phyloP scores from a whole-genome alignment of 139 green algal genomes.

The Nannochloris sp. region DNA sequence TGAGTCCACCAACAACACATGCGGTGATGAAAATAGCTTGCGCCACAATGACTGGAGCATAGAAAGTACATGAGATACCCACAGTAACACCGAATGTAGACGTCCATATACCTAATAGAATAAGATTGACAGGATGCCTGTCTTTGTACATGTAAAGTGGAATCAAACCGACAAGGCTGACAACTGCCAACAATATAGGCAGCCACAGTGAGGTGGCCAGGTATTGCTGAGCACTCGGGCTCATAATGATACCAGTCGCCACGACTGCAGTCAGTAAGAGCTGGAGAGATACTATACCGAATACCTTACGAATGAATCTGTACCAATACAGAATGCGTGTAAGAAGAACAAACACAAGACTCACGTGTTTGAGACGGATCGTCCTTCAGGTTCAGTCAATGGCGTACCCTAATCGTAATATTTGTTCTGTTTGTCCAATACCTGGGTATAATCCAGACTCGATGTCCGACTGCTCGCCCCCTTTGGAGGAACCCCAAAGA shows the following conservation, averaged over 20 bases:
- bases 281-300: slow-evolving; percentile 46
- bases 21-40: slow-evolving; percentile 27
- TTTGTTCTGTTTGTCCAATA: slow-evolving; percentile 27
- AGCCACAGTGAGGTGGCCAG: slow-evolving; percentile 15
- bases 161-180: slow-evolving; percentile 1
- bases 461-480: too few species aligned
- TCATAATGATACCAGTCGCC: slow-evolving; percentile 26
- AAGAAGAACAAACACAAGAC: not conserved
- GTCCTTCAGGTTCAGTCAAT: not conserved
- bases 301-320: slow-evolving; percentile 53
- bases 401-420: slow-evolving; percentile 33
- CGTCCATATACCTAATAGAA: slow-evolving; percentile 40
- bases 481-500: too few species aligned
- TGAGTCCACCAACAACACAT: slow-evolving; percentile 38
- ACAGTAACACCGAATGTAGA: slow-evolving; percentile 23
- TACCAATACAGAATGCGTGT: not conserved
- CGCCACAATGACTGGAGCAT: slow-evolving; percentile 42
- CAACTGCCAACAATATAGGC: slow-evolving; percentile 21
- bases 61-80: slow-evolving; percentile 37
- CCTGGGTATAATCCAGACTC: slow-evolving; percentile 26
- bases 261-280: slow-evolving; percentile 39
- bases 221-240: slow-evolving; percentile 17
- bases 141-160: slow-evolving; percentile 41
- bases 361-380: not conserved
- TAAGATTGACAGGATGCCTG: slow-evolving; percentile 52